Evolutionary conservation across 2,329 filamentous ascomycete genomes (phyloP).

Genomic region (Anthostomella pinea): DNA sequence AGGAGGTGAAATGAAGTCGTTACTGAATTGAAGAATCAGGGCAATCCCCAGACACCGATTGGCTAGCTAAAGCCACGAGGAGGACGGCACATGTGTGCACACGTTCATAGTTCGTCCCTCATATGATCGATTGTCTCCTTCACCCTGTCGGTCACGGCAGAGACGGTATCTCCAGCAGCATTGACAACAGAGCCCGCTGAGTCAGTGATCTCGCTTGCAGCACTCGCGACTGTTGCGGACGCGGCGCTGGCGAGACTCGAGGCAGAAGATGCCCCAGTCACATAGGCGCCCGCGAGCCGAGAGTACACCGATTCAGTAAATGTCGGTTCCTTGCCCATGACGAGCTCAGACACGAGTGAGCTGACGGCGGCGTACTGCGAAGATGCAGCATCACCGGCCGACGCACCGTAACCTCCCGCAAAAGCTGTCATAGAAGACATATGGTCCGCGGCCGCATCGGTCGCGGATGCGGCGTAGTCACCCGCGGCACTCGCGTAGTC

Average conservation of each 20-base stretch:
- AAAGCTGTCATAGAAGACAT: conserved; percentile 21
- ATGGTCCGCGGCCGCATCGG: conserved; percentile 28
- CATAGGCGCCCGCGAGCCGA: conserved; percentile 69
- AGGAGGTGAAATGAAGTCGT: too few relatives aligned
- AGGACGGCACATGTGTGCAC: too few relatives aligned
- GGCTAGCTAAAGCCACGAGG: too few relatives aligned
- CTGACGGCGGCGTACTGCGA: conserved; percentile 69
- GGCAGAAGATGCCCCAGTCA: conserved; percentile 59
- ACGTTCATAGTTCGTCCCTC: conserved; percentile 22
- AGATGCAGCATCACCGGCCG: conserved; percentile 58
- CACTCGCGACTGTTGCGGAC: conserved; percentile 26
- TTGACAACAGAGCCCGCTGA: conserved; percentile 20
- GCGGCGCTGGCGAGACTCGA: conserved; percentile 41
- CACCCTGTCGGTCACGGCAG: conserved; percentile 19
- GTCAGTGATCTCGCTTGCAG: conserved; percentile 24
- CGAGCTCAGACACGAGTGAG: conserved; percentile 71
- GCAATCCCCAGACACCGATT: too few relatives aligned
- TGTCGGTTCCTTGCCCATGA: conserved; percentile 73
- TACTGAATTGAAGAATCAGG: too few relatives aligned
- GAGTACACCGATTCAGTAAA: conserved; percentile 79
- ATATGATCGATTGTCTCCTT: conserved; percentile 24
- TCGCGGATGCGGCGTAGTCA: conserved; percentile 35
- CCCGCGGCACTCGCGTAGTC: conserved; percentile 26
- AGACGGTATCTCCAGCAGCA: conserved; percentile 14
- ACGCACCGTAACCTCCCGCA: conserved; percentile 57